phyloP scores from a whole-genome alignment of 495 filamentous ascomycete species.

The Aspergillus egyptiacus region DNA sequence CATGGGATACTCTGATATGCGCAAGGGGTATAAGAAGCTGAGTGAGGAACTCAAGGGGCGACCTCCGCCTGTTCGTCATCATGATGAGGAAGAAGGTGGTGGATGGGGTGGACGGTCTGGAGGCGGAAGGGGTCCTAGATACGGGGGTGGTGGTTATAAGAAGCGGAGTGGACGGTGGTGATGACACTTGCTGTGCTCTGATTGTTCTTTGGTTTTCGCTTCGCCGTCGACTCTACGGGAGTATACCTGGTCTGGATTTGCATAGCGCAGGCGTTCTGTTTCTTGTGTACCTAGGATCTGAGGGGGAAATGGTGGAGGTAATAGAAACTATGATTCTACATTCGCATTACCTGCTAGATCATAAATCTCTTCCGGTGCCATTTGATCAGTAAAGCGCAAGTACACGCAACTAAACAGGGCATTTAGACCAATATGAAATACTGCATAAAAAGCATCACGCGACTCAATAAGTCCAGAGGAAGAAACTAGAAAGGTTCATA shows the following conservation, averaged over 20 bases:
- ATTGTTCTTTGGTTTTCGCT: conserved; percentile 13
- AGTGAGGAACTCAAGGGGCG: conserved; percentile 76
- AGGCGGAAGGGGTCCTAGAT: conserved; percentile 29
- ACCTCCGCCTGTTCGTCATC: conserved; percentile 52
- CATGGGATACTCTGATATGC: conserved; percentile 95
- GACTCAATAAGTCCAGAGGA: no score
- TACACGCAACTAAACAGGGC: no score
- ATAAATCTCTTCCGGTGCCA: background rate
- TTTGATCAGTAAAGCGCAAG: background rate
- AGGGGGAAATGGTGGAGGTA: conserved; percentile 19
- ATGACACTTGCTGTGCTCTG: conserved; percentile 10
- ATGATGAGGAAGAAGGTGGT: conserved; percentile 47
- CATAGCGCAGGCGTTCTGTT: conserved; percentile 47
- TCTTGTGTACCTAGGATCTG: conserved; percentile 16
- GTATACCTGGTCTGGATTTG: conserved; percentile 24
- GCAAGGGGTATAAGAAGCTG: conserved; percentile 80
- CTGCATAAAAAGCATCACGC: no score
- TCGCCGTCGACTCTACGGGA: conserved; percentile 2
- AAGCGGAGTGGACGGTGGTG: conserved; percentile 40
- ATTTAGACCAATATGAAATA: no score
- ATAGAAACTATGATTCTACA: background rate
- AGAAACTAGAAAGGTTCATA: no score
- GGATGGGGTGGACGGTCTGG: conserved; percentile 49
- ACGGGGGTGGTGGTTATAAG: conserved; percentile 39
- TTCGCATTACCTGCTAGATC: background rate